Conservation (phyloP, 1,284 basidiomycete genomes). For the Chalciporus piperatoides region DNA sequence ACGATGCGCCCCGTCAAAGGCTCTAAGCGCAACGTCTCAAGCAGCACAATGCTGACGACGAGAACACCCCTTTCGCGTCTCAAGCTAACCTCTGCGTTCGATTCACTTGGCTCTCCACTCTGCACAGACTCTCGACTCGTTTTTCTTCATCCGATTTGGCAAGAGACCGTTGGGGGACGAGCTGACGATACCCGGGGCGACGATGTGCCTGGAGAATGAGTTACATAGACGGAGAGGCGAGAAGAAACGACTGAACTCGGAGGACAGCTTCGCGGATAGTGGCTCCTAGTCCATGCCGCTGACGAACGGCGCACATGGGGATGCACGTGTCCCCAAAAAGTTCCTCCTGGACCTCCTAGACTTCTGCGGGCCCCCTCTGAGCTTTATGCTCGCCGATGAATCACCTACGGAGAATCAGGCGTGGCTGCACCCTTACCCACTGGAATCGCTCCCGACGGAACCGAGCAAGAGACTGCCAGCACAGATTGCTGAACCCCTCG, state of each 20-base stretch:
- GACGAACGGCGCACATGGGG: too few species aligned
- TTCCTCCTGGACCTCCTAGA: too few species aligned
- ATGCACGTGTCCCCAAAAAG: too few species aligned
- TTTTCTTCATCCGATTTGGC: slow-evolving; percentile 76
- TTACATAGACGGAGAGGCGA: too few species aligned
- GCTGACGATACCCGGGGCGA: slow-evolving; percentile 75
- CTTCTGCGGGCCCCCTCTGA: slow-evolving; percentile 10
- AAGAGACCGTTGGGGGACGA: slow-evolving; percentile 71
- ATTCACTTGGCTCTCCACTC: slow-evolving; percentile 93
- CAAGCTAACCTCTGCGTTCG: too few species aligned
- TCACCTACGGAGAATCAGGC: slow-evolving; percentile 1
- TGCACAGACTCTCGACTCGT: slow-evolving; percentile 70
- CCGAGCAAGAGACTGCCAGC: slow-evolving; percentile 42
- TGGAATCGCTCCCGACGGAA: slow-evolving; percentile 35
- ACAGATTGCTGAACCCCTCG: slow-evolving; percentile 31
- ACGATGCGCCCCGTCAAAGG: slow-evolving; percentile 82
- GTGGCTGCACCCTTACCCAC: too few species aligned
- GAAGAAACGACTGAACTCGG: too few species aligned
- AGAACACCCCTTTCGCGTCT: too few species aligned
- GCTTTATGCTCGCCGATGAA: slow-evolving; percentile 28
- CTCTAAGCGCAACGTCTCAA: slow-evolving; percentile 95
- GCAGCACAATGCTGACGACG: slow-evolving; percentile 98
- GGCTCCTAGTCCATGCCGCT: too few species aligned
- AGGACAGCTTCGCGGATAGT: too few species aligned
- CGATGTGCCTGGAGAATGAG: slow-evolving; percentile 69